phyloP scores from a whole-genome alignment of 2,329 filamentous ascomycete genomes.

The Diplocarpon rosae region DNA sequence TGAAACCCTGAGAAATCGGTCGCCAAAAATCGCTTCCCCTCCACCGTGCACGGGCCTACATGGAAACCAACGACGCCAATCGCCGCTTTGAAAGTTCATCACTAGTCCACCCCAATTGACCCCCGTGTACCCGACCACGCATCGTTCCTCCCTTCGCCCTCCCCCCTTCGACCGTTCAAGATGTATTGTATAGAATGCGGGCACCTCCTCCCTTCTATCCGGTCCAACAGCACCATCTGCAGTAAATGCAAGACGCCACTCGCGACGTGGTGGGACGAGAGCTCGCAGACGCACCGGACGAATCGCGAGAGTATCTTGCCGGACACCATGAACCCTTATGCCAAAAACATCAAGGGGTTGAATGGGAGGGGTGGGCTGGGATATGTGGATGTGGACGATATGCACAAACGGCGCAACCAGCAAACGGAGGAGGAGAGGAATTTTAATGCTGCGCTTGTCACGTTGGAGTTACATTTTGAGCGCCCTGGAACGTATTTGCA shows the following conservation, averaged over 20 bases:
- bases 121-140: too few species aligned
- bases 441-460: conserved; percentile 49
- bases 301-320: conserved; percentile 23
- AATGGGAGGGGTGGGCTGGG: not conserved
- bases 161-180: not conserved
- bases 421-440: conserved; percentile 52
- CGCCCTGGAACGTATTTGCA: conserved; percentile 45
- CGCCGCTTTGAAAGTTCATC: too few species aligned
- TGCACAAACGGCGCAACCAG: conserved; percentile 18
- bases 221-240: conserved; percentile 22
- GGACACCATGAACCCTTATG: conserved; percentile 8
- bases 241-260: conserved; percentile 25
- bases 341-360: not conserved
- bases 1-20: not conserved
- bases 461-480: conserved; percentile 50
- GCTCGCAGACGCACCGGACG: conserved; percentile 22
- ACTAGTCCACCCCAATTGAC: too few species aligned
- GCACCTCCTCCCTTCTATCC: conserved; percentile 19
- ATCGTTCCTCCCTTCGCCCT: too few species aligned
- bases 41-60: too few species aligned
- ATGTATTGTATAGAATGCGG: conserved; percentile 26
- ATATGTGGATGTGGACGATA: conserved; percentile 4
- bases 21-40: not conserved
- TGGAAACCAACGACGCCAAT: too few species aligned
- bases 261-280: conserved; percentile 26